Percentiles rank a stretch among this genome's conserved stretches.
Evolutionary conservation across 108 stramenopile genomes (phyloP).

Genomic region (Nitzschia palea): DNA sequence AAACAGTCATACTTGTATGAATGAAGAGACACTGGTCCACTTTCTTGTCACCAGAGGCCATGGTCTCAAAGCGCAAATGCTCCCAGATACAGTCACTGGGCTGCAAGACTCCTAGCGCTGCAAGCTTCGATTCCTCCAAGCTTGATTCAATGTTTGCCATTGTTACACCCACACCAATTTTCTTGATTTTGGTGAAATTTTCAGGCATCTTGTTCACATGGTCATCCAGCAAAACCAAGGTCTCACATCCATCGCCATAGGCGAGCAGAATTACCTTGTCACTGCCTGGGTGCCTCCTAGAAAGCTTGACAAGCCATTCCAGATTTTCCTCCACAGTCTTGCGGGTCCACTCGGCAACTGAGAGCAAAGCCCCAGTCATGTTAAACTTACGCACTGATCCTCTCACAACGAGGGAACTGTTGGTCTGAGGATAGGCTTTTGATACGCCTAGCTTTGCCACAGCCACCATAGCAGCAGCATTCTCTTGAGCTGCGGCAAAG

Average conservation of each 20-base stretch:
- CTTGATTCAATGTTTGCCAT: slow-evolving; percentile 12
- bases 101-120: slow-evolving; percentile 31
- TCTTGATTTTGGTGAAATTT: slow-evolving; percentile 23
- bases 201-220: slow-evolving; percentile 29
- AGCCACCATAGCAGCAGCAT: slow-evolving; percentile 30
- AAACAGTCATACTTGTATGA: slow-evolving; percentile 27
- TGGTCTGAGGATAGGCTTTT: slow-evolving; percentile 14
- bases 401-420: slow-evolving; percentile 23
- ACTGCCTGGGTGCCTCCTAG: slow-evolving; percentile 15
- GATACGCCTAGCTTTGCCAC: slow-evolving; percentile 26
- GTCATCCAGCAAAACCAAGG: slow-evolving; percentile 33
- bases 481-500: slow-evolving; percentile 14
- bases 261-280: slow-evolving; percentile 28
- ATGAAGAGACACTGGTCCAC: slow-evolving; percentile 32
- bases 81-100: slow-evolving; percentile 37
- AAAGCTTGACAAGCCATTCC: slow-evolving; percentile 36
- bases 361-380: slow-evolving; percentile 9
- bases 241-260: slow-evolving; percentile 40
- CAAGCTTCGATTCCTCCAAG: slow-evolving; percentile 22
- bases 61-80: slow-evolving; percentile 30
- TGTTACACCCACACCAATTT: slow-evolving; percentile 28
- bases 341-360: slow-evolving; percentile 36
- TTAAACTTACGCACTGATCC: slow-evolving; percentile 23
- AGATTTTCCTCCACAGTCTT: slow-evolving; percentile 37
- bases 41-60: slow-evolving; percentile 1